phyloP scores from a whole-genome alignment of 371 early-diverging fungal species.

The Dichotomocladium elegans region DNA sequence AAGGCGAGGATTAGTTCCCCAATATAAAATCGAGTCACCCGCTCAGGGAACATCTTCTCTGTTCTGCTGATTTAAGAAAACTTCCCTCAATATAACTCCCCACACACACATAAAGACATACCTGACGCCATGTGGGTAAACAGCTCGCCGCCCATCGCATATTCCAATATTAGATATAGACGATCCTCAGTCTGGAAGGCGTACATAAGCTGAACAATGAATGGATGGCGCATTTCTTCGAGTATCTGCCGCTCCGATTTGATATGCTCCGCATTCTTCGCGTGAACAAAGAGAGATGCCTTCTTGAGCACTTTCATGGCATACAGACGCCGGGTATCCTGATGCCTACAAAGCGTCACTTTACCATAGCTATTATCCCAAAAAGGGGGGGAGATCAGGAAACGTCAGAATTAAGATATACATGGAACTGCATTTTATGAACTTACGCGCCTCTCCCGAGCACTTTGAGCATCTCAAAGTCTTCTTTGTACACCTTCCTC shows the following conservation, averaged over 20 bases:
- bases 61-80: neutral
- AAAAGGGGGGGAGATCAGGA: too few relatives aligned
- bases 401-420: neutral
- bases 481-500: conserved; percentile 67
- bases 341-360: conserved; percentile 38
- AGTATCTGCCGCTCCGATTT: conserved; percentile 75
- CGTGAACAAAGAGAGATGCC: conserved; percentile 75
- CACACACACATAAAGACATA: too few relatives aligned
- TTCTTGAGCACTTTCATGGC: conserved; percentile 95
- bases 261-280: conserved; percentile 70
- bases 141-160: conserved; percentile 97
- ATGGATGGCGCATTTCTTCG: conserved; percentile 82
- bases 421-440: neutral
- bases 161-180: conserved; percentile 94
- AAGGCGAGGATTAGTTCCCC: conserved; percentile 84
- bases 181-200: conserved; percentile 88
- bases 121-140: conserved; percentile 87
- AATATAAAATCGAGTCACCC: conserved; percentile 78
- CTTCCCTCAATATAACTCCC: neutral
- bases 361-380: conserved; percentile 37
- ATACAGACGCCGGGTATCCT: conserved; percentile 44
- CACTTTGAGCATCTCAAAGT: conserved; percentile 90
- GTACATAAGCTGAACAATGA: conserved; percentile 93
- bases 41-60: conserved; percentile 82
- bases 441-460: conserved; percentile 92